Percentiles rank a stretch among this genome's conserved stretches.
Conservation (phyloP, 2,329 filamentous ascomycete genomes). For the Claviceps sp. region DNA sequence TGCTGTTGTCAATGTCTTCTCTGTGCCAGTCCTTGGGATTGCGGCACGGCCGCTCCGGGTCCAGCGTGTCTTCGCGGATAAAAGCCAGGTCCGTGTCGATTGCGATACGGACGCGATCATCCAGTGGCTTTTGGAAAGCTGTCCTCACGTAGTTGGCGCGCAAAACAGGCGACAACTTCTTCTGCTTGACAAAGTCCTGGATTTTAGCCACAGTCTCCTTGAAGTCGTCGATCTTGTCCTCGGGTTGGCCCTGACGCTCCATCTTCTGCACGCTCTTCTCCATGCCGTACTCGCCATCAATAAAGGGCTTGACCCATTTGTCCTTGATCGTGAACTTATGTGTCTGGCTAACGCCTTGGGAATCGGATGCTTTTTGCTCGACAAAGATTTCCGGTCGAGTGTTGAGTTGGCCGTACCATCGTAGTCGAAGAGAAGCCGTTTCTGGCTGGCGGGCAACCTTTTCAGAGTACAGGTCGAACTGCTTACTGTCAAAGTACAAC, state of each 20-base stretch:
- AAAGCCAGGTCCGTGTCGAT: constrained; percentile 88
- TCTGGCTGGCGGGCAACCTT: constrained; percentile 68
- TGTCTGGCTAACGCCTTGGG: constrained; percentile 66
- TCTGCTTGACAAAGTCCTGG: constrained; percentile 64
- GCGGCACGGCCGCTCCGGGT: constrained; percentile 72
- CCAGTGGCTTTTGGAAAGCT: constrained; percentile 90
- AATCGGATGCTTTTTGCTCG: constrained; percentile 77
- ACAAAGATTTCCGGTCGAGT: constrained; percentile 68
- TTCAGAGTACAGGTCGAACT: constrained; percentile 73
- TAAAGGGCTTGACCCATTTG: constrained; percentile 81
- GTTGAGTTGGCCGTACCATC: constrained; percentile 82
- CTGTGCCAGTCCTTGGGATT: constrained; percentile 86
- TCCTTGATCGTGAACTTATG: constrained; percentile 77
- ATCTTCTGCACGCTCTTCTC: constrained; percentile 85
- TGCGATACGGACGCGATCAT: constrained; percentile 80
- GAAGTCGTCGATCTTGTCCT: constrained; percentile 53
- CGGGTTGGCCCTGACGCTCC: constrained; percentile 57
- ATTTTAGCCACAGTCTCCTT: constrained; percentile 62
- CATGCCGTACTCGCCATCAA: constrained; percentile 78
- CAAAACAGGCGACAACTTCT: constrained; percentile 69
- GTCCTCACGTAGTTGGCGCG: constrained; percentile 89
- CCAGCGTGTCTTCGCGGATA: constrained; percentile 66
- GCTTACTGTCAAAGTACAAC: constrained; percentile 83
- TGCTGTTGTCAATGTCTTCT: constrained; percentile 68
- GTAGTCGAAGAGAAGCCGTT: constrained; percentile 69